These are phyloP conservation scores for Sutorius australiensis DNA, from an alignment of 768 basidiomycete species.

Conservation along the genomic window DNA sequence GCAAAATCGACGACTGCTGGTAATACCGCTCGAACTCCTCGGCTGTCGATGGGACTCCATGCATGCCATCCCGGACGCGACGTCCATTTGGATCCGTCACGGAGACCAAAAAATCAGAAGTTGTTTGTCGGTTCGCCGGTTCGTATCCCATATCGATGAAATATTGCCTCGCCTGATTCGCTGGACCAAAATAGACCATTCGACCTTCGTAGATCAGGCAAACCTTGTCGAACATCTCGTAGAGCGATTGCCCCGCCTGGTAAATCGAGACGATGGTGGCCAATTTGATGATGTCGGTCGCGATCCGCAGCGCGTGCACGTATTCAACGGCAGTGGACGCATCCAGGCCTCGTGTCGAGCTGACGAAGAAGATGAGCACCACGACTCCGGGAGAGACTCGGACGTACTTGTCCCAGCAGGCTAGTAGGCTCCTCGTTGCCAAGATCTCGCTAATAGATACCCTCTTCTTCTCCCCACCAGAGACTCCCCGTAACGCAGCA, in stretches of 20 bases:
- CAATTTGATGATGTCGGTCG: conserved; percentile 50
- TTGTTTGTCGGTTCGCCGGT: conserved; percentile 56
- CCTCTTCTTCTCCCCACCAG: conserved; percentile 78
- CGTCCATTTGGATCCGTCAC: conserved; percentile 66
- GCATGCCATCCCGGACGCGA: conserved; percentile 34
- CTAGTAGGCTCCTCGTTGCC: conserved; percentile 66
- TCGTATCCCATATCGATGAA: conserved; percentile 56
- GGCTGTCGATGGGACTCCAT: conserved; percentile 41
- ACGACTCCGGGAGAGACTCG: conserved; percentile 22
- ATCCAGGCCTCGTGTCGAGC: conserved; percentile 64
- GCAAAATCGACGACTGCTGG: conserved; percentile 37
- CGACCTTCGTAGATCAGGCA: conserved; percentile 58
- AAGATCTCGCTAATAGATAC: conserved; percentile 75
- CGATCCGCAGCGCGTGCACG: conserved; percentile 62
- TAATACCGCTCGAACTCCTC: conserved; percentile 56
- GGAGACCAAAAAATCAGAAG: conserved; percentile 56
- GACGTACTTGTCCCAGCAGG: conserved; percentile 68
- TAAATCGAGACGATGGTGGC: conserved; percentile 80
- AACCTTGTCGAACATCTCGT: conserved; percentile 67
- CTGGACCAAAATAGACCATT: conserved; percentile 59
- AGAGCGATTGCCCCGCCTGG: conserved; percentile 73
- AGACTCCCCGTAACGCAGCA: conserved; percentile 68
- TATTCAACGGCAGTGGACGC: conserved; percentile 73
- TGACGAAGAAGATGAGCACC: conserved; percentile 50
- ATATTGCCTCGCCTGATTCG: conserved; percentile 50